Conservation (phyloP, 192 early-diverging fungal genomes). For the Coemansia sp. region DNA sequence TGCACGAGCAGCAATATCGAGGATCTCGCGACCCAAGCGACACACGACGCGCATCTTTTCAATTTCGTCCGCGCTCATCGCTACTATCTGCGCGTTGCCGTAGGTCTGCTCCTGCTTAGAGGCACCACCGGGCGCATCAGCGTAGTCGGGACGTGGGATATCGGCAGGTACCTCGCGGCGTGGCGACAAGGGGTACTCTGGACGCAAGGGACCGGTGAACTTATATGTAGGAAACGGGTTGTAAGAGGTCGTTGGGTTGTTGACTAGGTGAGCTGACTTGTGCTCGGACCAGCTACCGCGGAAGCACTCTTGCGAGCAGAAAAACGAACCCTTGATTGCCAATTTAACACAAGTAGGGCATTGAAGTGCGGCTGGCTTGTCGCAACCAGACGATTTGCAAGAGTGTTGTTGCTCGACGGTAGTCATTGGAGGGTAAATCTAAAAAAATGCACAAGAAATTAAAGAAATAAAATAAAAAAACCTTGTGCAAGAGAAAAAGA, state of each 20-base stretch:
- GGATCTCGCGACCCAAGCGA: slow-evolving; percentile 83
- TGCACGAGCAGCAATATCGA: slow-evolving; percentile 84
- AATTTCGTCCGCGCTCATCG: slow-evolving; percentile 72
- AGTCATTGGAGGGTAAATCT: slow-evolving; percentile 15
- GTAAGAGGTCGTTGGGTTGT: slow-evolving; percentile 47
- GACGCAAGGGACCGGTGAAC: slow-evolving; percentile 72
- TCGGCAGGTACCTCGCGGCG: slow-evolving; percentile 65
- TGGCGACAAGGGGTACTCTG: slow-evolving; percentile 79
- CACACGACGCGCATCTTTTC: slow-evolving; percentile 82
- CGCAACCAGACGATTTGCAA: slow-evolving; percentile 63
- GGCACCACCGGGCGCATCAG: slow-evolving; percentile 63
- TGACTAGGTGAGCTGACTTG: slow-evolving; percentile 42
- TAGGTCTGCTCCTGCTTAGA: slow-evolving; percentile 78
- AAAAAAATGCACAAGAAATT: slow-evolving; percentile 9
- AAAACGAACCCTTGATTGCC: slow-evolving; percentile 67
- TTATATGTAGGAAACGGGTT: slow-evolving; percentile 64
- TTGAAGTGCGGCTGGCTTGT: slow-evolving; percentile 69
- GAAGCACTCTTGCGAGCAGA: slow-evolving; percentile 85
- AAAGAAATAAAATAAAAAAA: slow-evolving; percentile 6
- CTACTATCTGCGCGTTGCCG: slow-evolving; percentile 72
- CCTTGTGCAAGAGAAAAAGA: slow-evolving; percentile 4
- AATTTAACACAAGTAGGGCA: slow-evolving; percentile 85
- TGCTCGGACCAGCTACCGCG: slow-evolving; percentile 65
- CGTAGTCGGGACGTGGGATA: slow-evolving; percentile 78
- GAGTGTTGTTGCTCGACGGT: slow-evolving; percentile 17